These are phyloP conservation scores for Colletotrichum acutatum DNA, from an alignment of 2,329 filamentous ascomycete genomes.

Conservation along the genomic window DNA sequence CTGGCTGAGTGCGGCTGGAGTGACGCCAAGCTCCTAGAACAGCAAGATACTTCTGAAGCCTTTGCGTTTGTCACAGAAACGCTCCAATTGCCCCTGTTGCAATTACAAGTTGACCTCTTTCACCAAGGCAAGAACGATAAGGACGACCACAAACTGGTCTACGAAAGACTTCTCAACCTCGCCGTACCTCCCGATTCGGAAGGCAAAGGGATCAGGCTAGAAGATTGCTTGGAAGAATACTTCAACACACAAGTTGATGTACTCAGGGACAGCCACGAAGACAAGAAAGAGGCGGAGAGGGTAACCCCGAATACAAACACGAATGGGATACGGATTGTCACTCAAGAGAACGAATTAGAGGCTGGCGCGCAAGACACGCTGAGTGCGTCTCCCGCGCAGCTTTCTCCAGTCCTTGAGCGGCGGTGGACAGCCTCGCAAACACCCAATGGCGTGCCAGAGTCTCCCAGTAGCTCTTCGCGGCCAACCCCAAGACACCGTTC, in stretches of 20 bases:
- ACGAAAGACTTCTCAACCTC: slow-evolving; percentile 89
- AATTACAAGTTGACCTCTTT: slow-evolving; percentile 93
- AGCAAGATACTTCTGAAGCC: slow-evolving; percentile 96
- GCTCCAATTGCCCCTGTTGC: slow-evolving; percentile 86
- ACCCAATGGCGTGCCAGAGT: slow-evolving; percentile 22
- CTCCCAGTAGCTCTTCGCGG: slow-evolving; percentile 45
- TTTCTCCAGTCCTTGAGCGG: slow-evolving; percentile 40
- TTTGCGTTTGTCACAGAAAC: slow-evolving; percentile 95
- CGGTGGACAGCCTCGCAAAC: slow-evolving; percentile 16
- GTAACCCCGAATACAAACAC: slow-evolving; percentile 41
- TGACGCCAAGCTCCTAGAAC: slow-evolving; percentile 79
- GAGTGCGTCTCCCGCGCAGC: slow-evolving; percentile 46
- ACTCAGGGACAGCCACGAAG: slow-evolving; percentile 73
- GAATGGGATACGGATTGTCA: slow-evolving; percentile 48
- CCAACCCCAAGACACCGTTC: slow-evolving; percentile 57
- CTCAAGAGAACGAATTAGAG: slow-evolving; percentile 42
- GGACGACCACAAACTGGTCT: slow-evolving; percentile 94
- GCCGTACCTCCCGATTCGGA: slow-evolving; percentile 84
- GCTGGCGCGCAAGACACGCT: slow-evolving; percentile 45
- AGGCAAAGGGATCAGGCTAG: slow-evolving; percentile 79
- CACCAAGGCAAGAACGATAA: slow-evolving; percentile 87
- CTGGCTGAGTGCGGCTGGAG: slow-evolving; percentile 89
- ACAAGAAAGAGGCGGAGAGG: slow-evolving; percentile 55
- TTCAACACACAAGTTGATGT: slow-evolving; percentile 97
- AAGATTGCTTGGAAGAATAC: slow-evolving; percentile 92